Base-by-base conservation (phyloP, 805 yeast species). In the Ogataea nakhonphanomensis region DNA sequence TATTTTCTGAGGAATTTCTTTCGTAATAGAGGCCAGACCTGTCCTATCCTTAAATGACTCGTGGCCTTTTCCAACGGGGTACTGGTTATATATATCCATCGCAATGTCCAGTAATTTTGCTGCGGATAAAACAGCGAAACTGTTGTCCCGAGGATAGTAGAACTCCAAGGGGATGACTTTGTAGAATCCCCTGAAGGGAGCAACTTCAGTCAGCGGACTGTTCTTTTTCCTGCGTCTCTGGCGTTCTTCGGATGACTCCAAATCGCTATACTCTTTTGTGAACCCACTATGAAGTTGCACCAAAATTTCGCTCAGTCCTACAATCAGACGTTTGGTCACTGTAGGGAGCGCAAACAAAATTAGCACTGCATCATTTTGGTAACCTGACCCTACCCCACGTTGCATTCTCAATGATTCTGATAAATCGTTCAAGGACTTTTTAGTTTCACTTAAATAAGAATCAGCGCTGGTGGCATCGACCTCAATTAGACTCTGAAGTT, bases 51-150 rank as follows among this genome's bases (percentile, higher is more conserved):
- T 61, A 22, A 58, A 53, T 4, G 25, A 39, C 8, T 32, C 30
- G 3, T 21, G 6, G 1, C 8, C 20, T 6, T 33, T 21, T 12
- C 27, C 13, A 2, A 29, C 25, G 1, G 81, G 81, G 43, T 84
- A 67, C 33, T 71, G 62, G 52, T 81, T 81, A 60, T 81, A 84
- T 2, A 84, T 61, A 14, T 71, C 67, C 50, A 79, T 58, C 7
- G 84, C 67, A 3, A 81, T 41, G 35, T 65, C 69, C 3, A 73
- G 61, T 13, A 74, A 54, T 26, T 65, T 64, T 26, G 58, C 56
- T 15, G 45, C 44, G 1, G 74, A 62, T 0, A 58, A 46, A 1
- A 67, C 46, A 0, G 67, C 55, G 25, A 55, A 53, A 3, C 56
- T 58, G 6, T 64, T 67, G 33, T 54, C 49, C 15, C 59, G 62